Conservation (phyloP, 2,329 filamentous ascomycete genomes). For the Xylaria sp. region DNA sequence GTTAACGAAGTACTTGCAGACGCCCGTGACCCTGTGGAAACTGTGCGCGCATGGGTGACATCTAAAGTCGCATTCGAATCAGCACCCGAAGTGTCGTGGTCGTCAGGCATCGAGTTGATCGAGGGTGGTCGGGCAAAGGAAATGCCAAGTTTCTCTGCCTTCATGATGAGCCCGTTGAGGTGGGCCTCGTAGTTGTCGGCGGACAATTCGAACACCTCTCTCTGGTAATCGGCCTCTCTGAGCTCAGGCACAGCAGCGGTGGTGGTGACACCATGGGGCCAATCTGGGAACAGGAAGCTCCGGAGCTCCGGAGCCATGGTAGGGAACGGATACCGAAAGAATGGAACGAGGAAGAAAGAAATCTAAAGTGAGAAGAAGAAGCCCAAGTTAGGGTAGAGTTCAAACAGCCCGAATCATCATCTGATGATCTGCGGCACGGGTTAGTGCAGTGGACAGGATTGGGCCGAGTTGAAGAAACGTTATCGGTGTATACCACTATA, state of each 20-base stretch:
- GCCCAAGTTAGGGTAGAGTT: constrained; percentile 35
- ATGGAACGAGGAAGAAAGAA: constrained; percentile 19
- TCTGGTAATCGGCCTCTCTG: constrained; percentile 44
- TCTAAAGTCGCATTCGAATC: constrained; percentile 56
- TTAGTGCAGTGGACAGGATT: constrained; percentile 32
- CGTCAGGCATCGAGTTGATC: constrained; percentile 45
- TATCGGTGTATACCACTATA: constrained; percentile 6
- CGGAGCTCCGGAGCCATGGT: constrained; percentile 43
- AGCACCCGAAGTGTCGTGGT: constrained; percentile 52
- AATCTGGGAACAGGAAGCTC: constrained; percentile 36
- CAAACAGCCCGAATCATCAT: constrained; percentile 41
- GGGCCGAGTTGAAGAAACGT: constrained; percentile 33
- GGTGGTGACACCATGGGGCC: constrained; percentile 30
- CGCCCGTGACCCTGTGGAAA: constrained; percentile 54
- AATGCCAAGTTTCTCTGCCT: constrained; percentile 52
- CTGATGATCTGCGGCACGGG: constrained; percentile 38
- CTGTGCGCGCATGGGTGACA: constrained; percentile 55
- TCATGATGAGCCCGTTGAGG: constrained; percentile 48
- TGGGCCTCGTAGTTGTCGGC: constrained; percentile 40
- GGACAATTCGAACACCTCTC: constrained; percentile 44
- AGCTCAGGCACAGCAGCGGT: constrained; percentile 44
- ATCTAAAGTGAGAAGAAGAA: constrained; percentile 24
- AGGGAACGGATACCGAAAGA: constrained; percentile 27
- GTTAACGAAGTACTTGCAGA: constrained; percentile 56
- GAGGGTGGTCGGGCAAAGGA: constrained; percentile 44